Percentiles rank a stretch among this genome's conserved stretches.
Evolutionary conservation across 1,139 yeast genomes (phyloP).

Genomic region (Pichia sp.): DNA sequence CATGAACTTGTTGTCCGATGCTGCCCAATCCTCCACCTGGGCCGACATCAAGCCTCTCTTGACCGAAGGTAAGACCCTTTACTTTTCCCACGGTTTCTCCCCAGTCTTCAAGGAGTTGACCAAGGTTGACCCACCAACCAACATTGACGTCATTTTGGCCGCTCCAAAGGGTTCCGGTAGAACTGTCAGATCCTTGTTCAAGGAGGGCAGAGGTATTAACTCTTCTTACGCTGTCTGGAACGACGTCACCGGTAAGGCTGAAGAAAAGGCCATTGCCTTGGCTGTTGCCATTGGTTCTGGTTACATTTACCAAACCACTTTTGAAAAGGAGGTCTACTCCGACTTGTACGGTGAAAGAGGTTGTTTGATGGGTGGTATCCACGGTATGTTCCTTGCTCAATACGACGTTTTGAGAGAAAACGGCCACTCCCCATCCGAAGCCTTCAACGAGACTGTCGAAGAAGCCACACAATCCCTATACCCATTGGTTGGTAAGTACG

Average conservation of each 20-base stretch:
- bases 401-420: slow-evolving; percentile 99
- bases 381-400: slow-evolving; percentile 99
- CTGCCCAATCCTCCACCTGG: slow-evolving; percentile 99
- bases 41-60: slow-evolving; percentile 75
- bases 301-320: slow-evolving; percentile 98
- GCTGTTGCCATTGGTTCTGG: slow-evolving; percentile 99
- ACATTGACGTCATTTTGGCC: slow-evolving; percentile 94
- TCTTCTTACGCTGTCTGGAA: slow-evolving; percentile 99
- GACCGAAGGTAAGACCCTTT: slow-evolving; percentile 95
- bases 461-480: slow-evolving; percentile 99
- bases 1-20: slow-evolving; percentile 98
- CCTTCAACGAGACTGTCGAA: slow-evolving; percentile 99
- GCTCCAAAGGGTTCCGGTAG: slow-evolving; percentile 99
- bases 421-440: slow-evolving; percentile 99
- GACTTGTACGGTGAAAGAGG: slow-evolving; percentile 99
- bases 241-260: slow-evolving; percentile 98
- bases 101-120: slow-evolving; percentile 98
- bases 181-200: slow-evolving; percentile 97
- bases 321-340: slow-evolving; percentile 98
- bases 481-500: slow-evolving; percentile 98
- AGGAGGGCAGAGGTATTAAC: slow-evolving; percentile 99
- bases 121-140: slow-evolving; percentile 89
- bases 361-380: slow-evolving; percentile 99
- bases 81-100: slow-evolving; percentile 99
- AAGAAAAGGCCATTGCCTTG: slow-evolving; percentile 97